Percentiles rank a stretch among this genome's conserved stretches.
Conservation (phyloP, 2,329 filamentous ascomycete species). For the Aspergillus caelatus region DNA sequence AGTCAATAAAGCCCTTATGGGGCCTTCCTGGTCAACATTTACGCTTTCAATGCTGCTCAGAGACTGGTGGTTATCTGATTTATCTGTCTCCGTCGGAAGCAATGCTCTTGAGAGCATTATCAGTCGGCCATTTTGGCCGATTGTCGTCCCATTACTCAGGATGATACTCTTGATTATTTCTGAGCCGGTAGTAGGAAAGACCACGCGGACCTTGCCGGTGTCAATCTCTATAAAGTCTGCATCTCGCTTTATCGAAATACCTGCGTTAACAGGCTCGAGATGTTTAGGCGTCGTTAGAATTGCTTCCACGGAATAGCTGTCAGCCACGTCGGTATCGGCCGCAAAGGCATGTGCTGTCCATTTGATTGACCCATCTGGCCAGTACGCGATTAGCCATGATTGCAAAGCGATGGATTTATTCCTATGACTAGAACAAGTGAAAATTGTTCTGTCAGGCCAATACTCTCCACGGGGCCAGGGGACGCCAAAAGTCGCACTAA, state of each 20-base stretch:
- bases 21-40: slow-evolving; percentile 35
- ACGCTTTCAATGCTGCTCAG: not conserved
- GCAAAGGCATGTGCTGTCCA: slow-evolving; percentile 63
- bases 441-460: slow-evolving; percentile 39
- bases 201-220: not conserved
- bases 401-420: slow-evolving; percentile 41
- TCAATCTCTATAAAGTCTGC: not conserved
- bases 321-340: slow-evolving; percentile 42
- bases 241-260: not conserved
- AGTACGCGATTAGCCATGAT: slow-evolving; percentile 62
- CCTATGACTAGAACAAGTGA: slow-evolving; percentile 33
- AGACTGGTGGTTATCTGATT: not conserved
- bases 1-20: slow-evolving; percentile 53
- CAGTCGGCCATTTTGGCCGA: not conserved
- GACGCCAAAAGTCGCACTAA: slow-evolving; percentile 49
- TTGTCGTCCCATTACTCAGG: not conserved
- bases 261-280: slow-evolving; percentile 35
- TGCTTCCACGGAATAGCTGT: slow-evolving; percentile 39
- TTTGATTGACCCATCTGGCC: slow-evolving; percentile 63
- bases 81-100: not conserved
- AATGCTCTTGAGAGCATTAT: not conserved
- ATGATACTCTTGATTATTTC: not conserved
- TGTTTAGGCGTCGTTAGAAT: slow-evolving; percentile 34
- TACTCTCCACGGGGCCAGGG: slow-evolving; percentile 48
- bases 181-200: not conserved